Percentiles rank a stretch among this genome's conserved stretches.
phyloP scores from a whole-genome alignment of 148 eudicot species.

The Fagopyrum tataricum region DNA sequence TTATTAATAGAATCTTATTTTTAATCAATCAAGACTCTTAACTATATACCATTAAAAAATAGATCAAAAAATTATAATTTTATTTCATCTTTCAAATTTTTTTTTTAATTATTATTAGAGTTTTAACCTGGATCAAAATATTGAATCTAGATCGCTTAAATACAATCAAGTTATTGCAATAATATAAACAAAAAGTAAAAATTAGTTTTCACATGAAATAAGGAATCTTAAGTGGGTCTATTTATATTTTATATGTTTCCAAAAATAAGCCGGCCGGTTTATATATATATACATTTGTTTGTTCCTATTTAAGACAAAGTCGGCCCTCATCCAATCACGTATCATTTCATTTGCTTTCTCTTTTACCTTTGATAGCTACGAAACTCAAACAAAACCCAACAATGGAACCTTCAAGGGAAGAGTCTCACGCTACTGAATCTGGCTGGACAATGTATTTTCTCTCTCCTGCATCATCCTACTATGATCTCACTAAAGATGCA shows the following conservation, averaged over 20 bases:
- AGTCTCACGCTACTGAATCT: constrained; percentile 31
- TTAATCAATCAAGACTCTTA: too few species aligned
- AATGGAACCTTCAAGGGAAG: constrained; percentile 11
- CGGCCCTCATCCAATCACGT: background rate
- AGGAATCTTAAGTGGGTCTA: constrained; percentile 2
- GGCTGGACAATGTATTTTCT: constrained; percentile 38
- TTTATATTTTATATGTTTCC: background rate
- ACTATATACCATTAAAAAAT: too few species aligned
- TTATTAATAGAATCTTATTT: too few species aligned
- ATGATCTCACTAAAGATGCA: background rate
- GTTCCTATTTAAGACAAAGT: background rate
- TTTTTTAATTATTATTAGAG: too few species aligned
- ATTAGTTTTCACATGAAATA: background rate
- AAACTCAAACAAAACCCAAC: background rate
- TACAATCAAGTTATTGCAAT: too few species aligned
- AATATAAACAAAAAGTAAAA: background rate
- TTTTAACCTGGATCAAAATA: too few species aligned
- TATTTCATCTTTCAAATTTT: too few species aligned
- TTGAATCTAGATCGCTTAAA: too few species aligned
- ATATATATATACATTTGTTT: background rate
- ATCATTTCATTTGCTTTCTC: background rate
- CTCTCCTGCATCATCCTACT: constrained; percentile 16
- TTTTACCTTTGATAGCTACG: background rate
- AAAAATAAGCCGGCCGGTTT: background rate
- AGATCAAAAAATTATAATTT: too few species aligned